Evolutionary conservation across 805 yeast species (phyloP), one percentile per base, ranked within the genome.

Genomic region (Suhomyces emberorum): DNA sequence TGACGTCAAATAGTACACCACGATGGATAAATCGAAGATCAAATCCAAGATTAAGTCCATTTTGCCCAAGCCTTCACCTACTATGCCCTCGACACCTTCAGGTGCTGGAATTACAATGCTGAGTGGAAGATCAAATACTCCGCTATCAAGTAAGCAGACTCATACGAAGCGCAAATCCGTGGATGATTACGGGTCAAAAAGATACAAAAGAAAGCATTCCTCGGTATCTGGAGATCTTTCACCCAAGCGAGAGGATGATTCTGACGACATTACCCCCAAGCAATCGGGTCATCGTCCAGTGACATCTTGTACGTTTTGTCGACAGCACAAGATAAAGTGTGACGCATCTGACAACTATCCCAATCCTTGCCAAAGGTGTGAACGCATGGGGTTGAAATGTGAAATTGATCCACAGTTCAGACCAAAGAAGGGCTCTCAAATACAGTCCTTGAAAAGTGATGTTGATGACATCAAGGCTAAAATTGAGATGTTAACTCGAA

Each of bases 251-350:
- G 34, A 23, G 14, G 38, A 38, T 7, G 32, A 26, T 1, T 19
- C 29, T 23, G 26, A 29, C 15, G 38, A 41, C 24, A 16, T 12
- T 20, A 14, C 46, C 10, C 28, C 53, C 30, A 61, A 60, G 42
- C 63, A 57, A 37, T 57, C 69, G 1, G 69, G 69, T 12, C 91
- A 85, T 51, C 65, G 96, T 38, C 96, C 96, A 0, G 95, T 88
- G 1, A 87, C 95, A 0, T 83, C 95, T 3, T 89, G 97, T 55
- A 86, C 96, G 0, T 93, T 88, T 56, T 89, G 97, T 55, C 77
- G 97, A 34, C 96, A 89, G 55, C 96, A 88, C 58, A 89, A 89
- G 60, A 88, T 89, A 57, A 84, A 83, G 55, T 89, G 97, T 61
- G 87, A 89, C 55, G 97, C 97, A 1, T 76, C 87, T 3, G 89